Evolutionary conservation across 305 asterid species (phyloP), one percentile per base, ranked within the genome.

Genomic region (Stenogyne calaminthoides): DNA sequence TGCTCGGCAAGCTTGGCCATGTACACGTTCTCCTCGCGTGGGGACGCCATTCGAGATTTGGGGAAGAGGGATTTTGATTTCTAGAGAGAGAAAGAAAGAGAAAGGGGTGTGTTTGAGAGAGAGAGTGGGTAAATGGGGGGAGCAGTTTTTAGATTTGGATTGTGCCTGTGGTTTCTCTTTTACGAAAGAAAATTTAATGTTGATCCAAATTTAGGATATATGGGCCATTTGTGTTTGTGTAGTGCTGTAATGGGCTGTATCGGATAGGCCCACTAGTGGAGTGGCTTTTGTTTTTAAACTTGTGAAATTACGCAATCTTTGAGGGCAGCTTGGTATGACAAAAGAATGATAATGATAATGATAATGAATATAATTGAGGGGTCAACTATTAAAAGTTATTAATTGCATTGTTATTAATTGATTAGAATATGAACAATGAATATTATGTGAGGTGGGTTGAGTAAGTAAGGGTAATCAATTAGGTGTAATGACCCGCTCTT

Each of bases 1-100:
- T 91, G 96, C 87, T 91, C 96, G 32, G 97, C 93, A 4, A 91
- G 85, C 83, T 87, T 91, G 49, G 97, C 96, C 87, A 87, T 83
- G 92, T 85, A 91, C 77, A 91, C 91, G 87, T 76, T 81, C 82
- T 91, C 96, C 73, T 91, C 96, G 63, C 97, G 96, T 29, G 84
- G 90, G 39, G 96, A 80, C 79, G 96, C 90, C 97, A 89, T 91
- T 71, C 80, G 64, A 40, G 76, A 66, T 63, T 83, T 58, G 74
- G 46, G 70, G 70, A 67, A 16, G 62, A 66, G 70, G 69, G 72
- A 57, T 72, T 78, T 55, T 7, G 67, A 18, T 75, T 67, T 29
- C 59, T 71, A 56, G 76, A 76, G 65, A 59, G 76, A 62, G 44
- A 47, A 32, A 20, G 57, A 44, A 5, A n/a, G 55, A 59, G 64